Base-by-base conservation (phyloP, 129 eudicot species). In the Centrapalus pauciflorus region DNA sequence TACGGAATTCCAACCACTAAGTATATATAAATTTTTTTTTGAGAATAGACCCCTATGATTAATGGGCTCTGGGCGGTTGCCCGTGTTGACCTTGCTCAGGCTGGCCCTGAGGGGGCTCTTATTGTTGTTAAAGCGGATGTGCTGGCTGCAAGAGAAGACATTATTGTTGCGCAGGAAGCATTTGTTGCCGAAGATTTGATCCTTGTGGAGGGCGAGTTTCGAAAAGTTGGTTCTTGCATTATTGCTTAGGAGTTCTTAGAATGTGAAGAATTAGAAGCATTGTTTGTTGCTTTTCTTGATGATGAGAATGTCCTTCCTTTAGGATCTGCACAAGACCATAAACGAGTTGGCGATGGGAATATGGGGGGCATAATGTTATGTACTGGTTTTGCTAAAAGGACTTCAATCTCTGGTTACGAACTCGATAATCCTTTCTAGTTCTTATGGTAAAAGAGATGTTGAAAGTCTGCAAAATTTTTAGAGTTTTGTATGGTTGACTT, bases 281-380 rank as follows among this genome's bases (percentile, higher is more conserved):
- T 96, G 0, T 91, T 87, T 64, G 87, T 91, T 76, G 97, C 97
- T 6, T 63, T 91, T 24, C 96, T 91, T 24, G 97, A 91, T 75
- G 97, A 96, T 52, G 93, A 85, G 71, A 83, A 83, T 27, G 97
- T 96, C 2, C 25, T 91, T 24, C 85, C 98, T 60, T 51, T 91
- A 66, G 96, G 88, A 71, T 91, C 98, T 49, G 98, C 98, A 61
- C 98, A 91, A 70, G 98, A 91, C 76, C 98, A 91, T 76, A 91
- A 91, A 83, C 84, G 98, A 52, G 98, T 88, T 10, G 95, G 96
- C 5, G 98, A 91, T 51, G 96, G 90, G 45, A 96, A 91, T 30
- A 79, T 78, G 3, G 98, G 98, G 98, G 5, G 98, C 98, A 0
- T 91, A 91, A 60, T 91, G 94, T 48, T 96, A 96, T 0, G 96